These are phyloP conservation scores for Cercophora sp. DNA, from an alignment of 495 filamentous ascomycete species.

Conservation along the genomic window DNA sequence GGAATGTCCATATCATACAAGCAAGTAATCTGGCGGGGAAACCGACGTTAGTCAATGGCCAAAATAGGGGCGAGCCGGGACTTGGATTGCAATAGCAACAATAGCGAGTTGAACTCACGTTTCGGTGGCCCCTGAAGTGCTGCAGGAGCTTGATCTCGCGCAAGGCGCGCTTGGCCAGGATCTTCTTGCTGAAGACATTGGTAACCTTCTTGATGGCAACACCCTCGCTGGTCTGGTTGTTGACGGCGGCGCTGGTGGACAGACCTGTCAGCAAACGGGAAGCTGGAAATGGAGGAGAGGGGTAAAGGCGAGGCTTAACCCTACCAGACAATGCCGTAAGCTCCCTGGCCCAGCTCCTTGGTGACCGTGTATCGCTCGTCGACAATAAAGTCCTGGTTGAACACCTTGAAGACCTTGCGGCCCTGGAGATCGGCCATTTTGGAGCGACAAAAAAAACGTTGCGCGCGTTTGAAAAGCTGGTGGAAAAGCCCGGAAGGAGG, in stretches of 20 bases:
- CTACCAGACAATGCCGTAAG: conserved; percentile 98
- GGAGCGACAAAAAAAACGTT: no score
- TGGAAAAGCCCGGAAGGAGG: no score
- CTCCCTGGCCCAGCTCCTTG: conserved; percentile 96
- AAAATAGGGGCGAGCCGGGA: no score
- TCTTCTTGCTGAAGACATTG: conserved; percentile 99
- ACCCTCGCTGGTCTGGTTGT: conserved; percentile 86
- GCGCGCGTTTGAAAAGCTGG: no score
- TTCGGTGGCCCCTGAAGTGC: conserved; percentile 82
- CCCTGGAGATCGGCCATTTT: conserved; percentile 78
- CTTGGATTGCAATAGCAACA: neutral
- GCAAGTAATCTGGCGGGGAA: conserved; percentile 75
- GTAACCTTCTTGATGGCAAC: conserved; percentile 99
- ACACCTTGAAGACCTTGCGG: conserved; percentile 98
- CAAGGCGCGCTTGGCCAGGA: conserved; percentile 93
- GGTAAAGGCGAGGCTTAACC: conserved; percentile 22
- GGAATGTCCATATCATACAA: conserved; percentile 99
- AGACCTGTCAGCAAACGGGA: conserved; percentile 17
- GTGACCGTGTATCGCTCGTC: conserved; percentile 98
- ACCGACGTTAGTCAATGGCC: neutral
- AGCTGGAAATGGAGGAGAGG: conserved; percentile 2
- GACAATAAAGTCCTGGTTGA: conserved; percentile 99
- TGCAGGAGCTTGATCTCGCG: conserved; percentile 98
- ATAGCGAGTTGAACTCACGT: conserved; percentile 37
- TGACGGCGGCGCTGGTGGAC: conserved; percentile 74